Conservation (phyloP, 257 asterid genomes). For the Jacaranda copaia region DNA sequence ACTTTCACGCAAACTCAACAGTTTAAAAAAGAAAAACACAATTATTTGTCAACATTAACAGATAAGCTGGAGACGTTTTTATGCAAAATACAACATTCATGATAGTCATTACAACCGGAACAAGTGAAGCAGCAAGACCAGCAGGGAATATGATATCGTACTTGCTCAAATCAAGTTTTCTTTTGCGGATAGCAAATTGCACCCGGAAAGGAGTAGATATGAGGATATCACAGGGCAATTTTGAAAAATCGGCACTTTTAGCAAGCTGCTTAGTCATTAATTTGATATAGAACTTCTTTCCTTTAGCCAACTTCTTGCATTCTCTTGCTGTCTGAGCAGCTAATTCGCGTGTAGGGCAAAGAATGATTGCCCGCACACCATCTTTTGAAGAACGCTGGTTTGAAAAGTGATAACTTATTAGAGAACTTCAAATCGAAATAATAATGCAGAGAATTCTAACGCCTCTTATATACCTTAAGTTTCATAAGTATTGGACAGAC, state of each 20-base stretch:
- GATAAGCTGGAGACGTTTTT: slow-evolving; percentile 19
- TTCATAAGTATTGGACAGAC: slow-evolving; percentile 83
- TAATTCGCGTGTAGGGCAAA: slow-evolving; percentile 94
- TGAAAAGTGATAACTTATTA: slow-evolving; percentile 40
- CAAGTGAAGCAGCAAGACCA: slow-evolving; percentile 8
- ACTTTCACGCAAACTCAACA: not conserved
- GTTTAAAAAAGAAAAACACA: not conserved
- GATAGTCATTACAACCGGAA: slow-evolving; percentile 19
- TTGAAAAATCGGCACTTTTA: slow-evolving; percentile 81
- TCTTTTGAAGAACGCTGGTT: slow-evolving; percentile 77
- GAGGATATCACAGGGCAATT: slow-evolving; percentile 90
- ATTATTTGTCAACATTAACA: not conserved
- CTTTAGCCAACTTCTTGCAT: slow-evolving; percentile 83
- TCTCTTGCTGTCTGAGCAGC: slow-evolving; percentile 98
- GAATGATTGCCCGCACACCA: slow-evolving; percentile 84
- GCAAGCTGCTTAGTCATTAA: slow-evolving; percentile 89
- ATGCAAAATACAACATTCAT: not conserved
- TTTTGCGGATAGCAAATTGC: slow-evolving; percentile 73
- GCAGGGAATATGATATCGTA: slow-evolving; percentile 44
- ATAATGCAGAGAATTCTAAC: not conserved
- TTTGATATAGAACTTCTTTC: slow-evolving; percentile 82
- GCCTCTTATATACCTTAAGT: slow-evolving; percentile 61
- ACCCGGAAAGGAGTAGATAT: slow-evolving; percentile 84
- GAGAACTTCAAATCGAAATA: slow-evolving; percentile 2
- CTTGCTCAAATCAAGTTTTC: slow-evolving; percentile 94